Evolutionary conservation across 1,284 basidiomycete genomes (phyloP).

Genomic region (Pseudozyma hubeiensis): DNA sequence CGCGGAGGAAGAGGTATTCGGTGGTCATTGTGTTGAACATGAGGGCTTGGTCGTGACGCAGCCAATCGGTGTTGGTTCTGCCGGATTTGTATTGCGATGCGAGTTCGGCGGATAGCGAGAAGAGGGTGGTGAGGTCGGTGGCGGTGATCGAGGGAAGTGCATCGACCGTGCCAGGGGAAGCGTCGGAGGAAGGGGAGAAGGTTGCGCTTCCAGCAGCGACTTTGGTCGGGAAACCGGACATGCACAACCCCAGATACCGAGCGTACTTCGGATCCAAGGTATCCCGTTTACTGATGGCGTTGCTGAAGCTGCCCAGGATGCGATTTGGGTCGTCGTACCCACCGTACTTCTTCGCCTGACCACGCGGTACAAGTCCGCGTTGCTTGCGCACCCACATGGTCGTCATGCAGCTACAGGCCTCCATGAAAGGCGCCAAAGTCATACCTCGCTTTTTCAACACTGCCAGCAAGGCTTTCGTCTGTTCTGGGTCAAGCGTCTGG

Average conservation of each 20-base stretch:
- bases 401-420: slow-evolving; percentile 27
- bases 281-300: slow-evolving; percentile 34
- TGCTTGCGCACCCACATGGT: slow-evolving; percentile 34
- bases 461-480: slow-evolving; percentile 11
- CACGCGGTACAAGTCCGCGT: slow-evolving; percentile 4
- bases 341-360: slow-evolving; percentile 1
- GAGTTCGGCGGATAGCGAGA: slow-evolving; percentile 5
- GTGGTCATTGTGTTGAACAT: slow-evolving; percentile 36
- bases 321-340: slow-evolving; percentile 14
- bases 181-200: slow-evolving; percentile 6
- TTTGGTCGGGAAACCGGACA: slow-evolving; percentile 35
- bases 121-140: slow-evolving; percentile 6
- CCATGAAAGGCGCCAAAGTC: slow-evolving; percentile 40
- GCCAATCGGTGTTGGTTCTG: slow-evolving; percentile 19
- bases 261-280: slow-evolving; percentile 18
- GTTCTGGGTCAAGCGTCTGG: neutral
- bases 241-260: slow-evolving; percentile 33
- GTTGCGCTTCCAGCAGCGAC: slow-evolving; percentile 11
- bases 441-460: slow-evolving; percentile 15
- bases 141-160: neutral
- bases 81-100: slow-evolving; percentile 19
- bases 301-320: slow-evolving; percentile 32
- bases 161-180: slow-evolving; percentile 8
- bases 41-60: slow-evolving; percentile 25
- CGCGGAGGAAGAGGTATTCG: slow-evolving; percentile 30